Percentiles rank a stretch among this genome's conserved stretches.
phyloP scores from a whole-genome alignment of 1,284 basidiomycete species.

The Cryptococcus amylolentus region DNA sequence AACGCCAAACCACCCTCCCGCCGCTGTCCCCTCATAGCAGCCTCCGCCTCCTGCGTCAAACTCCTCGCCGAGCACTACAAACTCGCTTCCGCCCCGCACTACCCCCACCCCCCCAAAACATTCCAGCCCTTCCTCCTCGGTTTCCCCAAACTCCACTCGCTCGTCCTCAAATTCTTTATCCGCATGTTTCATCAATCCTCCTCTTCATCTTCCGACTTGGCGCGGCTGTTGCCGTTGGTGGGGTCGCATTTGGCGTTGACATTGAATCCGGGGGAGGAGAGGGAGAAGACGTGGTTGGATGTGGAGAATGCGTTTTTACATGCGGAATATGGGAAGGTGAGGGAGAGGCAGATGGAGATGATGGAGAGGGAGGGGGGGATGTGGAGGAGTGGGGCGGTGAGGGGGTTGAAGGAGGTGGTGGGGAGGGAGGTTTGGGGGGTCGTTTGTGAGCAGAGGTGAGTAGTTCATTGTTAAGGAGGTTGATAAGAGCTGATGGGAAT shows the following conservation, averaged over 20 bases:
- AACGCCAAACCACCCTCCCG: conserved; percentile 70
- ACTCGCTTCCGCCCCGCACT: conserved; percentile 31
- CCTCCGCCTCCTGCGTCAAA: conserved; percentile 60
- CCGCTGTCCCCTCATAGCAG: conserved; percentile 80
- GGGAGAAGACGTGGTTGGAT: conserved; percentile 73
- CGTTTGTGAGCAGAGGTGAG: conserved; percentile 73
- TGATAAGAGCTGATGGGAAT: neutral
- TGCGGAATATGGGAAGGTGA: conserved; percentile 78
- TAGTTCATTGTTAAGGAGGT: neutral
- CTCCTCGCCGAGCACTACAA: conserved; percentile 70
- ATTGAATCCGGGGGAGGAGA: conserved; percentile 62
- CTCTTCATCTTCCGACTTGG: conserved; percentile 73
- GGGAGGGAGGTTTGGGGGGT: conserved; percentile 92
- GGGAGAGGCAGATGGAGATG: conserved; percentile 91
- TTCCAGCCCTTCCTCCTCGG: conserved; percentile 89
- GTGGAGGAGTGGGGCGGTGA: conserved; percentile 76
- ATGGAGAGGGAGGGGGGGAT: conserved; percentile 88
- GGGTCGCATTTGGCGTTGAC: conserved; percentile 83
- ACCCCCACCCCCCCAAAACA: conserved; percentile 57
- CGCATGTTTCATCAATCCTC: conserved; percentile 94
- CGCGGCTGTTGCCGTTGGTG: conserved; percentile 73
- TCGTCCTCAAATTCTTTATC: conserved; percentile 83
- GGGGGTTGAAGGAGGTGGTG: conserved; percentile 78
- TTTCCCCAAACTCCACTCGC: conserved; percentile 74
- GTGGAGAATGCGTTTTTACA: conserved; percentile 81